Evolutionary conservation across 73 alveolate species (phyloP).

Genomic region (Tetrahymena thermophila): DNA sequence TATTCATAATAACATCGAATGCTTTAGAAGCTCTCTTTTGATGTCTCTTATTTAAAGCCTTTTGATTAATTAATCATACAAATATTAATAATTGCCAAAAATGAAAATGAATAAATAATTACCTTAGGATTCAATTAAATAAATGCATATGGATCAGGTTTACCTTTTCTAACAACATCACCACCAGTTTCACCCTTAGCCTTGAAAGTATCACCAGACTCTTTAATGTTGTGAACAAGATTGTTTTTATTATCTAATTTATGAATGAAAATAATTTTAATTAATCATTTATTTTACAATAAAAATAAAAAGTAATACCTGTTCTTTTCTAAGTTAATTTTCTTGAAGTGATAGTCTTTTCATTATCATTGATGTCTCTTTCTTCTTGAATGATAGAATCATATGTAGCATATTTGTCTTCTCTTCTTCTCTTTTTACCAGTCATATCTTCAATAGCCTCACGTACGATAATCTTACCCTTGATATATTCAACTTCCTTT

Average conservation of each 20-base stretch:
- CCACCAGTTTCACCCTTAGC: constrained; percentile 37
- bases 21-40: constrained; percentile 30
- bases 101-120: background rate
- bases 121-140: constrained; percentile 46
- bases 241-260: constrained; percentile 13
- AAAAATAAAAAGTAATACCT: background rate
- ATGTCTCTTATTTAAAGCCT: constrained; percentile 44
- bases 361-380: constrained; percentile 17
- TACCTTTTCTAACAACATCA: constrained; percentile 32
- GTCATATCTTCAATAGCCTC: constrained; percentile 26
- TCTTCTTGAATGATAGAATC: background rate
- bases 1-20: constrained; percentile 22
- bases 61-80: background rate
- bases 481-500: constrained; percentile 14
- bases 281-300: background rate
- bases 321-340: background rate
- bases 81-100: background rate
- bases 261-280: background rate
- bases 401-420: background rate
- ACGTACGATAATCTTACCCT: constrained; percentile 26
- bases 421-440: constrained; percentile 26
- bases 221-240: constrained; percentile 18
- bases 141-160: constrained; percentile 47
- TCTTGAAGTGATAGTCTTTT: background rate
- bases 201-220: constrained; percentile 26